Evolutionary conservation across 2,329 filamentous ascomycete genomes (phyloP).

Genomic region (Acephala macrosclerotiorum): DNA sequence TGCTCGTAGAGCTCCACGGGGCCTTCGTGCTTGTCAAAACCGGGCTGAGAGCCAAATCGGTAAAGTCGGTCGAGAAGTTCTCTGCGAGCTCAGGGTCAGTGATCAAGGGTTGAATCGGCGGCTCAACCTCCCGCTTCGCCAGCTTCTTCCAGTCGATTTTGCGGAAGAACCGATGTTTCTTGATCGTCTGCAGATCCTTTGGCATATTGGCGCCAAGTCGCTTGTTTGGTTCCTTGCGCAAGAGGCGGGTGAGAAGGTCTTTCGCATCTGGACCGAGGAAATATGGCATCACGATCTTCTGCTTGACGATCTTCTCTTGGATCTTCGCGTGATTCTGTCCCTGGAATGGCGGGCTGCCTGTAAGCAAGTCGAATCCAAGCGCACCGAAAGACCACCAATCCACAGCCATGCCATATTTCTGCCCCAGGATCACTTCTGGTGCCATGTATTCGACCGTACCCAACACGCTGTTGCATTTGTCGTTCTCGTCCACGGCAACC

Average conservation of each 20-base stretch:
- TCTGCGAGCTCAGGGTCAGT: conserved; percentile 96
- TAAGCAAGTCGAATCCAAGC: conserved; percentile 90
- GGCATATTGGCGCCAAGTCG: conserved; percentile 88
- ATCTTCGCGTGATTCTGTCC: conserved; percentile 94
- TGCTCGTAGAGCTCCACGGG: conserved; percentile 34
- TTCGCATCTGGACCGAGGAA: conserved; percentile 92
- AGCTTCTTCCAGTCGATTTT: conserved; percentile 95
- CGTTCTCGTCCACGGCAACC: conserved; percentile 77
- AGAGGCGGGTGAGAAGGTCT: conserved; percentile 86
- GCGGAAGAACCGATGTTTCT: conserved; percentile 94
- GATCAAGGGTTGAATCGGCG: conserved; percentile 91
- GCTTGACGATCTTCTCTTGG: conserved; percentile 93
- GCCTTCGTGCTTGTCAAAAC: conserved; percentile 53
- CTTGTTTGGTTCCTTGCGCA: conserved; percentile 92
- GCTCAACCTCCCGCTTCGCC: conserved; percentile 80
- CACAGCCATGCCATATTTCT: conserved; percentile 90
- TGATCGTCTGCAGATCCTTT: conserved; percentile 85
- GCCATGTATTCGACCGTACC: conserved; percentile 99
- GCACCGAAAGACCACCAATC: conserved; percentile 99
- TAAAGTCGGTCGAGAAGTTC: conserved; percentile 96
- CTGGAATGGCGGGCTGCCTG: conserved; percentile 88
- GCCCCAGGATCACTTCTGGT: conserved; percentile 88
- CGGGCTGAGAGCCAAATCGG: conserved; percentile 81
- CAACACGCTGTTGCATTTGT: conserved; percentile 84
- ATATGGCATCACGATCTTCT: conserved; percentile 88